phyloP scores from a whole-genome alignment of 1,284 basidiomycete species.

The Limonomyces culmigenus region DNA sequence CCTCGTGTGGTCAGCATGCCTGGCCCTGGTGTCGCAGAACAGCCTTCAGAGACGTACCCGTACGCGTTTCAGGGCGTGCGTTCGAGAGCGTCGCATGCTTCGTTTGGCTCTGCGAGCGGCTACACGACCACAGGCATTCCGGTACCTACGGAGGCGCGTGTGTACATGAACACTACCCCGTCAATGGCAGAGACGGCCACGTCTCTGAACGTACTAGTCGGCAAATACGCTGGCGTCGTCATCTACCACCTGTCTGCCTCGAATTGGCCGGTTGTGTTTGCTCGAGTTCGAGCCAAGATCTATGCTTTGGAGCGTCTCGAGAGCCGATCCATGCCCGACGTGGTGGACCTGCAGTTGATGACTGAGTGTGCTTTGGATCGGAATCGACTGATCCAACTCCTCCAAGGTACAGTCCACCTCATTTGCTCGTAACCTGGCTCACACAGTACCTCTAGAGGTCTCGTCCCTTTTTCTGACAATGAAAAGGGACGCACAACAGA shows the following conservation, averaged over 20 bases:
- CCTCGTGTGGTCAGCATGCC: neutral
- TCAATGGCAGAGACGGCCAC: constrained; percentile 38
- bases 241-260: constrained; percentile 81
- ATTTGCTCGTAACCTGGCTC: too few relatives aligned
- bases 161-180: constrained; percentile 53
- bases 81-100: constrained; percentile 23
- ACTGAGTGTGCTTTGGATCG: constrained; percentile 56
- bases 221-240: constrained; percentile 59
- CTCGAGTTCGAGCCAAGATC: constrained; percentile 60
- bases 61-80: constrained; percentile 9
- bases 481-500: constrained; percentile 57
- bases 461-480: constrained; percentile 76
- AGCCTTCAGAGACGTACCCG: neutral
- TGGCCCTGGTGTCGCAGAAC: neutral
- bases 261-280: constrained; percentile 76
- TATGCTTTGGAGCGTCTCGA: constrained; percentile 36
- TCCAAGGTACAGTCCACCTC: constrained; percentile 43
- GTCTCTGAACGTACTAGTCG: constrained; percentile 43
- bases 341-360: constrained; percentile 61
- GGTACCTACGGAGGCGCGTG: constrained; percentile 24
- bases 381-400: constrained; percentile 40
- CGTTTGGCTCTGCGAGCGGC: constrained; percentile 22
- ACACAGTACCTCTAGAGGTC: constrained; percentile 57
- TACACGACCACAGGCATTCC: constrained; percentile 20
- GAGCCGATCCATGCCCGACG: constrained; percentile 39